Percentiles rank a stretch among this genome's conserved stretches.
Evolutionary conservation across 768 basidiomycete species (phyloP).

Genomic region (Infundibulicybe gibba): DNA sequence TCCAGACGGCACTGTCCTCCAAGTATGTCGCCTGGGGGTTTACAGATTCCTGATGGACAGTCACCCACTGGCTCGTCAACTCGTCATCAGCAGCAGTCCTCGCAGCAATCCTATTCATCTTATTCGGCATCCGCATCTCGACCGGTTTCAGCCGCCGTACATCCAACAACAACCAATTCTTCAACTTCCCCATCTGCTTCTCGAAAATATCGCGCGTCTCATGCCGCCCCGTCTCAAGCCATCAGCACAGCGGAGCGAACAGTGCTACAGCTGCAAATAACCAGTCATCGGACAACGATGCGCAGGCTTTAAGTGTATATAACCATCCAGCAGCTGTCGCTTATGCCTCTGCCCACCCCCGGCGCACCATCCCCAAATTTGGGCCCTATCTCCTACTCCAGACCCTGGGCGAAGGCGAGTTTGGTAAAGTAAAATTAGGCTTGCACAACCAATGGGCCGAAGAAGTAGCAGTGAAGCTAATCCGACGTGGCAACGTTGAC

Average conservation of each 20-base stretch:
- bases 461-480: slow-evolving; percentile 98
- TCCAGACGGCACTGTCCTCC: too few relatives aligned
- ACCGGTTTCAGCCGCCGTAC: slow-evolving; percentile 58
- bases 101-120: slow-evolving; percentile 9
- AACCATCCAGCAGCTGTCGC: slow-evolving; percentile 82
- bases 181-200: slow-evolving; percentile 31
- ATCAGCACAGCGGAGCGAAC: background rate
- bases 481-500: slow-evolving; percentile 90
- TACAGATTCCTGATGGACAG: slow-evolving; percentile 19
- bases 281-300: slow-evolving; percentile 36
- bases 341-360: slow-evolving; percentile 79
- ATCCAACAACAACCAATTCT: slow-evolving; percentile 43
- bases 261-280: slow-evolving; percentile 3
- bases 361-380: slow-evolving; percentile 87
- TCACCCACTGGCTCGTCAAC: slow-evolving; percentile 39
- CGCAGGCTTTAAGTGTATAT: slow-evolving; percentile 69
- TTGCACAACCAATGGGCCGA: slow-evolving; percentile 92
- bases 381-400: slow-evolving; percentile 95
- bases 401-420: slow-evolving; percentile 97
- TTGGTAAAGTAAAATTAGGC: slow-evolving; percentile 98
- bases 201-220: slow-evolving; percentile 64
- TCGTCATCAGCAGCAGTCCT: slow-evolving; percentile 26
- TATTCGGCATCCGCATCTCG: slow-evolving; percentile 26
- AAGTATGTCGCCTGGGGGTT: too few relatives aligned
- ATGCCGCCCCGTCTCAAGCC: slow-evolving; percentile 54